Evolutionary conservation across 768 basidiomycete species (phyloP).

Genomic region (Suillus occidentalis): DNA sequence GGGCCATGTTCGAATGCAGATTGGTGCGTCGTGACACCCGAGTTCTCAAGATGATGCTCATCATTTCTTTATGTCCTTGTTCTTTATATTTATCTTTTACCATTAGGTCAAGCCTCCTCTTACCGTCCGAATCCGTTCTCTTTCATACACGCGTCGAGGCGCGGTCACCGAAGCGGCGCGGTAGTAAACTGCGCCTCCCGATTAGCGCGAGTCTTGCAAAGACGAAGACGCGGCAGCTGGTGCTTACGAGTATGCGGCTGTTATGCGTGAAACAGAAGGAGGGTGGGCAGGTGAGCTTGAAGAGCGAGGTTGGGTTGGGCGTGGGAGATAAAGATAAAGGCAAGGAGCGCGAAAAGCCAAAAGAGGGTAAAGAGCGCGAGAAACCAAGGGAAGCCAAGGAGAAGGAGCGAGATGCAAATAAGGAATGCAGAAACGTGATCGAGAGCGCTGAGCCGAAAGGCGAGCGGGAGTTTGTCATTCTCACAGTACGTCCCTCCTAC

Average conservation of each 20-base stretch:
- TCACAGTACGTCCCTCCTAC: constrained; percentile 47
- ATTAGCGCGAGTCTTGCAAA: constrained; percentile 46
- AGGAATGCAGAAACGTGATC: constrained; percentile 46
- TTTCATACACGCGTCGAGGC: constrained; percentile 57
- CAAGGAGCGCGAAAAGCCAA: constrained; percentile 12
- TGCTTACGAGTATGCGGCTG: constrained; percentile 57
- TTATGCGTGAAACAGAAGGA: too few relatives aligned
- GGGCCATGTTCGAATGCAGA: constrained; percentile 36
- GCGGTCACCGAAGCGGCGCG: constrained; percentile 52
- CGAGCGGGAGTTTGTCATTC: constrained; percentile 58
- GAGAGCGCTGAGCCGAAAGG: constrained; percentile 51
- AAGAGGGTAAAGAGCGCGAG: constrained; percentile 2
- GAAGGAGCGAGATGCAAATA: constrained; percentile 45
- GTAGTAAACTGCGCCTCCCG: constrained; percentile 53
- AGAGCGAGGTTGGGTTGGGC: constrained; percentile 50
- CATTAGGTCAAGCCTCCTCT: constrained; percentile 37
- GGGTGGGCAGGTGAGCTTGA: constrained; percentile 42
- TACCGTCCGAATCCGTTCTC: constrained; percentile 46
- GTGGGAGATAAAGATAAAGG: background rate
- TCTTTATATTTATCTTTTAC: background rate
- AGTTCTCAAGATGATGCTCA: background rate
- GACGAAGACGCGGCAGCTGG: constrained; percentile 52
- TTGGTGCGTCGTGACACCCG: constrained; percentile 38
- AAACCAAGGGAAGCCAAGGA: constrained; percentile 21
- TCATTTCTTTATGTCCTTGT: background rate